Evolutionary conservation across 2,329 filamentous ascomycete species (phyloP), one percentile per base, ranked within the genome.

Genomic region (Paracoccidioides lutzii): DNA sequence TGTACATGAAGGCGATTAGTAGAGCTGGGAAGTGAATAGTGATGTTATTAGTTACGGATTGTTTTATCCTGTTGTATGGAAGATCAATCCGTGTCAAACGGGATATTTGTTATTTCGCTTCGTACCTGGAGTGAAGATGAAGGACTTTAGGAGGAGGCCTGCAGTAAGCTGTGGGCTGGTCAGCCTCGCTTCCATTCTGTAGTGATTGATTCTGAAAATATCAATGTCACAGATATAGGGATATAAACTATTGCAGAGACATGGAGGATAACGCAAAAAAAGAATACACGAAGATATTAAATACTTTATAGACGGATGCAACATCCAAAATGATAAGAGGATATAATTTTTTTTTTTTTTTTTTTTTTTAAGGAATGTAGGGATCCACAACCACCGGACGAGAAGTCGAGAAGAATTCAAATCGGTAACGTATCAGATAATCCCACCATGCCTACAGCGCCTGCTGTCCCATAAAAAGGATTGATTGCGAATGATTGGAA

Each of bases 1-100:
- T 95, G 69, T 96, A 96, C 52, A 81, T 77, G 66, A 95, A 79
- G 43, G 90, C 88, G 58, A 95, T 76, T 53, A 87, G 83, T 54
- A 98, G 78, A 10, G 86, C 86, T 64, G 73, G 33, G 14, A 70
- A 10, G 22, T 78, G 62, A 32, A 14, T 69, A 28, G 15, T 79
- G 62, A 85, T 82, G 58, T 71, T 55, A 71, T 68, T 54, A 22
- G 45, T 35, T 5, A 7, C 37, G 32, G 33, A 22, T 38, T 15
- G 5, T 37, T 12, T 22, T 37, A 3, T 4, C 40, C 12, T 41
- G 30, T 45, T 45, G n/a, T 33, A 33, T 5, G n/a, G 32, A 22
- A 22, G 1, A 37, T 10, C 22, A 4, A 49, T 49, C 37, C n/a
- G 15, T 6, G 3, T 46, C 14, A 32, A 7, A 12, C 4, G 12